A percentile compares a stretch with the other conserved stretches of the same genome.
Evolutionary conservation across 2,329 filamentous ascomycete genomes (phyloP).

Genomic region (Paraconiothyrium brasiliense): DNA sequence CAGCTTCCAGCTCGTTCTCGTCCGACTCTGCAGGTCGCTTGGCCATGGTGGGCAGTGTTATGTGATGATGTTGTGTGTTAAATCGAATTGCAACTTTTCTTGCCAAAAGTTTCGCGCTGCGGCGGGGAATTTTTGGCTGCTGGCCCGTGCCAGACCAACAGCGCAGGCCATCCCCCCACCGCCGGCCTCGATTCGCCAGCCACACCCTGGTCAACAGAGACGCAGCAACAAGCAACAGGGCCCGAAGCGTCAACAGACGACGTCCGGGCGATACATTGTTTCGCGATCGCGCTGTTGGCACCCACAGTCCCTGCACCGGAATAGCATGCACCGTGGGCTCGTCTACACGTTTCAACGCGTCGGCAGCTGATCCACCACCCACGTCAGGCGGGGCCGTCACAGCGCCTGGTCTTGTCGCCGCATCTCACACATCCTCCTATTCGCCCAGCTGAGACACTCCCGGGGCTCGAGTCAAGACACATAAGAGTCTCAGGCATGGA

Average conservation of each 20-base stretch:
- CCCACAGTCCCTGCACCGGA: not conserved
- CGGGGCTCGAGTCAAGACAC: slow-evolving; percentile 30
- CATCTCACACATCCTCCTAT: slow-evolving; percentile 33
- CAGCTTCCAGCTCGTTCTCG: slow-evolving; percentile 60
- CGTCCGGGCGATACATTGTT: not conserved
- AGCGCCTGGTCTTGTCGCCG: slow-evolving; percentile 31
- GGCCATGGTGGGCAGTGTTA: slow-evolving; percentile 58
- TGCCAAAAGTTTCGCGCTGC: not conserved
- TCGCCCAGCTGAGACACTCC: slow-evolving; percentile 31
- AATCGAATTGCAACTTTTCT: slow-evolving; percentile 2
- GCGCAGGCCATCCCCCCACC: not conserved
- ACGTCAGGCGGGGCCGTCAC: slow-evolving; percentile 34
- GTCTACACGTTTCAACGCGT: slow-evolving; percentile 40
- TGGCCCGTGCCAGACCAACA: slow-evolving; percentile 1
- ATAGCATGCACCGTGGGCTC: slow-evolving; percentile 18
- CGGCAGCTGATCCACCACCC: slow-evolving; percentile 33
- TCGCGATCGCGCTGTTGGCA: not conserved
- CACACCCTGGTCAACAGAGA: slow-evolving; percentile 22
- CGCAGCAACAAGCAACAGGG: slow-evolving; percentile 17
- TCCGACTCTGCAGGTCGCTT: slow-evolving; percentile 67
- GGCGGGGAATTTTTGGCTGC: slow-evolving; percentile 9
- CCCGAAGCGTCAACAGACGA: slow-evolving; percentile 27
- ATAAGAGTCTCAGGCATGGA: slow-evolving; percentile 22
- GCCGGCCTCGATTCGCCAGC: slow-evolving; percentile 18
- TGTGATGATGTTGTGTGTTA: slow-evolving; percentile 7